These are phyloP conservation scores for Pichia nakasei DNA, from an alignment of 805 yeast genomes.

Conservation along the genomic window DNA sequence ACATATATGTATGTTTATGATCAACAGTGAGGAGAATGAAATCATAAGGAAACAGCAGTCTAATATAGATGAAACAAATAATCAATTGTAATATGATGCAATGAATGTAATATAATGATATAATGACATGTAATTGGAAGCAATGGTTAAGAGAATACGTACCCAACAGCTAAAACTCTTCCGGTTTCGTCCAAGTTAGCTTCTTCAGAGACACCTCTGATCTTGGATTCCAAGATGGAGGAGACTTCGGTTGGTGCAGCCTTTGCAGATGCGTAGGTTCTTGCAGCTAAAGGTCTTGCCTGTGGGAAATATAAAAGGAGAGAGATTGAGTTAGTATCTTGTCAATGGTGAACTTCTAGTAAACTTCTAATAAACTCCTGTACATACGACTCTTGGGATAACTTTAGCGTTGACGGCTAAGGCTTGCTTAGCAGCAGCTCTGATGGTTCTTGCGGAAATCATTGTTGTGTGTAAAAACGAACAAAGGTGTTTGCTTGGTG, in stretches of 20 bases:
- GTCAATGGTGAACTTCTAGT: too few relatives aligned
- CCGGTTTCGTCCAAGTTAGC: conserved; percentile 98
- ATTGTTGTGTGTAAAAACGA: conserved; percentile 29
- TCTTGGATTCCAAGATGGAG: conserved; percentile 96
- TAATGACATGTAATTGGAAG: not conserved
- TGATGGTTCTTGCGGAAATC: conserved; percentile 83
- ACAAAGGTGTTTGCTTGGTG: not conserved
- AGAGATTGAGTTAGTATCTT: conserved; percentile 12
- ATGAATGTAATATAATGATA: not conserved
- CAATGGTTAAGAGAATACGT: conserved; percentile 28
- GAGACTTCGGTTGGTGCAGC: conserved; percentile 99
- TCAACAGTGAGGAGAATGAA: too few relatives aligned
- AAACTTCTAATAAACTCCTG: too few relatives aligned
- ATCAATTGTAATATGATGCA: too few relatives aligned
- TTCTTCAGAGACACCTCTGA: conserved; percentile 98
- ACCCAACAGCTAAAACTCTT: conserved; percentile 96
- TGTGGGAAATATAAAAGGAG: conserved; percentile 18
- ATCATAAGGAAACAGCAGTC: too few relatives aligned
- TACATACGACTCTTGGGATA: conserved; percentile 38
- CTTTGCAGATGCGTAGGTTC: conserved; percentile 91
- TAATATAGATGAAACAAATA: too few relatives aligned
- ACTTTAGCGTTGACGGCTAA: conserved; percentile 43
- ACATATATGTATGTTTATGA: too few relatives aligned
- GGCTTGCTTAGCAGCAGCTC: conserved; percentile 78
- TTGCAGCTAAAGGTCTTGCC: conserved; percentile 66